Conservation (phyloP, 352 stramenopile species). For the Thalassiosira exigua region DNA sequence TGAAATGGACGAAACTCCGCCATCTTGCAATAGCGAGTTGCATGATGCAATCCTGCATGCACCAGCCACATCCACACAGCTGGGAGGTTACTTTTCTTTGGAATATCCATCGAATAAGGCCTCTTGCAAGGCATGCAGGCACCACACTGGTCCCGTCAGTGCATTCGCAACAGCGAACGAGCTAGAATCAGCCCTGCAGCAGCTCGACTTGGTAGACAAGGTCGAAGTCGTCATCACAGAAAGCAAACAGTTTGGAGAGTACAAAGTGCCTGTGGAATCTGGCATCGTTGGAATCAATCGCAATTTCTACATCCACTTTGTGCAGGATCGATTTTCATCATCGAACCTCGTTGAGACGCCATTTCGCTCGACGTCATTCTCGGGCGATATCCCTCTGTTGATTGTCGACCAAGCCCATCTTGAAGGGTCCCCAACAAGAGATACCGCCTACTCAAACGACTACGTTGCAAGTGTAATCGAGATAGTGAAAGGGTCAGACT, state of each 20-base stretch:
- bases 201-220: constrained; percentile 80
- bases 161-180: constrained; percentile 62
- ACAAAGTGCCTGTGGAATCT: constrained; percentile 64
- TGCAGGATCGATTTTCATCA: constrained; percentile 26
- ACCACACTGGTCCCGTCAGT: constrained; percentile 71
- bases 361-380: constrained; percentile 36
- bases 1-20: constrained; percentile 8
- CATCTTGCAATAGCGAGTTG: constrained; percentile 23
- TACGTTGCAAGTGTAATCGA: constrained; percentile 56
- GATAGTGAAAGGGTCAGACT: constrained; percentile 67
- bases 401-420: constrained; percentile 29
- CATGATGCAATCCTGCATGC: constrained; percentile 37
- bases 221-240: constrained; percentile 76
- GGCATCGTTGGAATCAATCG: constrained; percentile 61
- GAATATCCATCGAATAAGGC: constrained; percentile 61
- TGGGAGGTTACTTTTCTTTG: constrained; percentile 83
- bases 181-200: constrained; percentile 79
- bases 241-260: constrained; percentile 43
- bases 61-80: constrained; percentile 34
- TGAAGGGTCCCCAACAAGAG: constrained; percentile 39
- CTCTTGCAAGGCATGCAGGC: constrained; percentile 53
- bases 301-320: constrained; percentile 69
- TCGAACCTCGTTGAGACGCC: constrained; percentile 23
- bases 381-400: constrained; percentile 52
- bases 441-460: constrained; percentile 44